Evolutionary conservation across 1,139 yeast species (phyloP).

Genomic region (Taphrina populina): DNA sequence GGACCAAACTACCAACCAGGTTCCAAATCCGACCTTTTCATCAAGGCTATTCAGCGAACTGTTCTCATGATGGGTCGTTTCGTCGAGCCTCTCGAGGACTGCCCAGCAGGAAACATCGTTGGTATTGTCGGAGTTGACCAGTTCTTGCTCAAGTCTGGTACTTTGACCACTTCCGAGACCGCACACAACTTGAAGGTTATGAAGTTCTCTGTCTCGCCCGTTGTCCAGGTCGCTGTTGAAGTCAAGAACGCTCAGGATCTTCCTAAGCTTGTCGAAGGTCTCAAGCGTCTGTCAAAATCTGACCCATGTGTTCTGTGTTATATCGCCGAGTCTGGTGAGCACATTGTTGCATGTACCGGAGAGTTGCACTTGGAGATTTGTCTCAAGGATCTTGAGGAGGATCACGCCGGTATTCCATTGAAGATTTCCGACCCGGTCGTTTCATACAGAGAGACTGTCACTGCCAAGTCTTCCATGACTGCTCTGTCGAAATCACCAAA

Average conservation of each 20-base stretch:
- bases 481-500: slow-evolving; percentile 99
- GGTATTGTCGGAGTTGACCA: slow-evolving; percentile 99
- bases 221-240: slow-evolving; percentile 99
- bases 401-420: slow-evolving; percentile 99
- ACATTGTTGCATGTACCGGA: slow-evolving; percentile 99
- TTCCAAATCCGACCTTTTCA: slow-evolving; percentile 94
- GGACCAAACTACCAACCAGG: slow-evolving; percentile 99
- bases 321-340: slow-evolving; percentile 97
- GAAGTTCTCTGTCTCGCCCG: slow-evolving; percentile 99
- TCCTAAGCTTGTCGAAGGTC: slow-evolving; percentile 99
- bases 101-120: slow-evolving; percentile 99
- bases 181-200: slow-evolving; percentile 99
- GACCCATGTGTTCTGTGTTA: slow-evolving; percentile 95
- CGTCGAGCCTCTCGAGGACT: slow-evolving; percentile 97
- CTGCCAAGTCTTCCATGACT: slow-evolving; percentile 86
- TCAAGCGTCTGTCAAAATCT: slow-evolving; percentile 98
- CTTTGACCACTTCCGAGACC: slow-evolving; percentile 92
- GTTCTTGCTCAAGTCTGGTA: slow-evolving; percentile 99
- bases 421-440: slow-evolving; percentile 97
- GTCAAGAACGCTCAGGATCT: slow-evolving; percentile 99
- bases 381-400: slow-evolving; percentile 92
- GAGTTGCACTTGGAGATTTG: slow-evolving; percentile 99
- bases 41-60: slow-evolving; percentile 98
- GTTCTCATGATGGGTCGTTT: slow-evolving; percentile 99
- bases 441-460: slow-evolving; percentile 98